Percentiles rank a stretch among this genome's conserved stretches.
Conservation (phyloP, 306 rosid species). For the Cotoneaster glaucophyllus region DNA sequence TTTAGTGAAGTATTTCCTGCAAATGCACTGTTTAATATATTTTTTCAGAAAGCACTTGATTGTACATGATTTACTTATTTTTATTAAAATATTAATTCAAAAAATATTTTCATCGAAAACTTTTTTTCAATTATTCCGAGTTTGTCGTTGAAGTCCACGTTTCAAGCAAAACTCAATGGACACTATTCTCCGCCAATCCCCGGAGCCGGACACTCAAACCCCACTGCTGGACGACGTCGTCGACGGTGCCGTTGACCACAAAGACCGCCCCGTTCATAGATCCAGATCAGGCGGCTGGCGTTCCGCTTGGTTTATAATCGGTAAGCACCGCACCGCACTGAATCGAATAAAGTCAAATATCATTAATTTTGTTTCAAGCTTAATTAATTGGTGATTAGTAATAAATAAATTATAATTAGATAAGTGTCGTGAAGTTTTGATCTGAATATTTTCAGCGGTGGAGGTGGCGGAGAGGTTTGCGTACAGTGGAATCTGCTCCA, state of each 20-base stretch:
- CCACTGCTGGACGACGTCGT: slow-evolving; percentile 31
- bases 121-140: too few relatives aligned
- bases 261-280: slow-evolving; percentile 20
- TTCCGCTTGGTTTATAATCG: slow-evolving; percentile 37
- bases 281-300: slow-evolving; percentile 40
- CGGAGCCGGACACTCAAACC: slow-evolving; percentile 5
- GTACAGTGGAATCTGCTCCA: slow-evolving; percentile 36
- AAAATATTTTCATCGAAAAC: too few relatives aligned
- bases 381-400: background rate
- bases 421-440: background rate
- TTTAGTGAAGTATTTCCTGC: too few relatives aligned
- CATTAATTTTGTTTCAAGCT: too few relatives aligned
- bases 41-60: too few relatives aligned
- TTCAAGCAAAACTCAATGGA: background rate
- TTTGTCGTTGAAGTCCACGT: background rate
- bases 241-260: slow-evolving; percentile 31
- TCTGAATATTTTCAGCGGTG: slow-evolving; percentile 19
- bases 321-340: background rate
- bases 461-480: slow-evolving; percentile 55
- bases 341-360: background rate
- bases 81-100: too few relatives aligned
- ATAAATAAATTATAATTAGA: background rate
- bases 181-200: background rate
- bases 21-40: too few relatives aligned
- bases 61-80: too few relatives aligned